These are phyloP conservation scores for Nitzschia sp. DNA, from an alignment of 108 stramenopile species.

Conservation along the genomic window DNA sequence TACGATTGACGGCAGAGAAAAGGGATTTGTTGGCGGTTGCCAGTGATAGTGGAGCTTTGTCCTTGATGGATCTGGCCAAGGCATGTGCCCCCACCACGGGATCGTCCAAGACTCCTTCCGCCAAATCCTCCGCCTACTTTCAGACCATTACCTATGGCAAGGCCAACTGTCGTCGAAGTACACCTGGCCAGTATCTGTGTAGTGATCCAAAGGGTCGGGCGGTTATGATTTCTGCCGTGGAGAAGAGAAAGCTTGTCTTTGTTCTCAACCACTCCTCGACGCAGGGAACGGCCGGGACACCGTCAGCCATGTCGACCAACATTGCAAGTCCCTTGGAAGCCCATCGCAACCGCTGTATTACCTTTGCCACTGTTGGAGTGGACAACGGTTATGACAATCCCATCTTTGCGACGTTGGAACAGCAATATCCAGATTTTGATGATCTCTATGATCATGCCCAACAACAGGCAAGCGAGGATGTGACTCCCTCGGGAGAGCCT, in stretches of 20 bases:
- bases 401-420: constrained; percentile 92
- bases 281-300: not conserved
- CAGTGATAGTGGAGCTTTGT: constrained; percentile 85
- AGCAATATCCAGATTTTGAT: constrained; percentile 89
- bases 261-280: constrained; percentile 80
- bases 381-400: constrained; percentile 99
- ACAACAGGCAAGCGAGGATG: constrained; percentile 12
- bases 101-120: not conserved
- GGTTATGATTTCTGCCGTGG: constrained; percentile 83
- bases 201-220: constrained; percentile 94
- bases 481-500: not conserved
- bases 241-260: constrained; percentile 97
- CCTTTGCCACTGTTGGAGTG: constrained; percentile 82
- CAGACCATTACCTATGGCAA: constrained; percentile 65
- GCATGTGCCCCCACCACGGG: constrained; percentile 1
- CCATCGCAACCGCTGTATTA: constrained; percentile 83
- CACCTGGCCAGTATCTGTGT: constrained; percentile 95
- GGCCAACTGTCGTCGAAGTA: constrained; percentile 88
- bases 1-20: constrained; percentile 82
- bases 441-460: constrained; percentile 39
- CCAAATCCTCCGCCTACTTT: constrained; percentile 10
- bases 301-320: constrained; percentile 44
- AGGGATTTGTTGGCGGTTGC: constrained; percentile 90
- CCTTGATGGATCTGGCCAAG: constrained; percentile 78
- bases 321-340: constrained; percentile 95